Conservation (phyloP, 2,329 filamentous ascomycete species). For the Dactylellina cionopaga region DNA sequence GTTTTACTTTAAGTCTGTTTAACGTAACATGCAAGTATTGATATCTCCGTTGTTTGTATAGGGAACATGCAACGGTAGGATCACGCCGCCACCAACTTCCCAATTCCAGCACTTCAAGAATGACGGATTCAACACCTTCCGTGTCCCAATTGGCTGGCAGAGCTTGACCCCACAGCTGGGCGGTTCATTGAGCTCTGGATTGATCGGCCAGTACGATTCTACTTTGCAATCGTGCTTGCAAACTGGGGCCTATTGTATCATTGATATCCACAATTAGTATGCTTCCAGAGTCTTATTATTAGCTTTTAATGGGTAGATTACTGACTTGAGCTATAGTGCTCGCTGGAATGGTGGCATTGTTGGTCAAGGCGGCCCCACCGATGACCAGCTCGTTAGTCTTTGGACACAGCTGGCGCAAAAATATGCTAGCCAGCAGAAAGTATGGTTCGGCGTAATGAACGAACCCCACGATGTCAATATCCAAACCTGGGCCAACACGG, state of each 20-base stretch:
- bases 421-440: conserved; percentile 67
- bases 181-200: conserved; percentile 64
- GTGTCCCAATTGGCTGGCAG: conserved; percentile 35
- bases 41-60: background rate
- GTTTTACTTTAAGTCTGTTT: background rate
- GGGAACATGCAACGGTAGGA: conserved; percentile 27
- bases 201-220: conserved; percentile 67
- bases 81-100: conserved; percentile 20
- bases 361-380: conserved; percentile 72
- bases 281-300: background rate
- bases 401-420: conserved; percentile 70
- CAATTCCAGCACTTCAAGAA: conserved; percentile 37
- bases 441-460: conserved; percentile 76
- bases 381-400: conserved; percentile 69
- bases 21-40: background rate
- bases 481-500: conserved; percentile 68
- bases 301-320: background rate
- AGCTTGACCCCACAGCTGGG: conserved; percentile 60
- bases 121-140: conserved; percentile 37
- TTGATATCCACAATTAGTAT: conserved; percentile 62
- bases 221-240: conserved; percentile 69
- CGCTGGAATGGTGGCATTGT: conserved; percentile 72
- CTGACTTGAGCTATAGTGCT: conserved; percentile 58
- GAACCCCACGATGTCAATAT: conserved; percentile 70
- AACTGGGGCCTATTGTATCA: conserved; percentile 70